These are phyloP conservation scores for Boechera stricta DNA, from an alignment of 345 rosid genomes.

Conservation along the genomic window DNA sequence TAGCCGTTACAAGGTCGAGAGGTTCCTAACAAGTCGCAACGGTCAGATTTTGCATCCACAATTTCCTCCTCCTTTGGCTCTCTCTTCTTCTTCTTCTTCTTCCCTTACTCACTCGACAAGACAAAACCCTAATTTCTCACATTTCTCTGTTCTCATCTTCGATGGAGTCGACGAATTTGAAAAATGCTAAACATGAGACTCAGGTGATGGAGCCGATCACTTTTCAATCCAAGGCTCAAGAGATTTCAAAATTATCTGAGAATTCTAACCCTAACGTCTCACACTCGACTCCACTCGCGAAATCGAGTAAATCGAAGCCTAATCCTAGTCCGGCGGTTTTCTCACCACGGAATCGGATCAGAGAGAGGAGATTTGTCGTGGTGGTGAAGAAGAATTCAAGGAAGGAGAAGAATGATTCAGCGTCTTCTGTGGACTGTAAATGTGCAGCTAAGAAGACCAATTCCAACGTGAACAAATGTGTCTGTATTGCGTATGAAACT, in stretches of 20 bases:
- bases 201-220: constrained; percentile 53
- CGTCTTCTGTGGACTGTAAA: constrained; percentile 57
- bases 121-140: background rate
- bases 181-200: constrained; percentile 48
- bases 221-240: constrained; percentile 48
- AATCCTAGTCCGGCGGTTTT: constrained; percentile 30
- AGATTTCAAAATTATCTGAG: constrained; percentile 50
- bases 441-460: constrained; percentile 61
- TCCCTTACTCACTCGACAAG: background rate
- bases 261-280: constrained; percentile 77
- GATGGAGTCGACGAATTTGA: constrained; percentile 56
- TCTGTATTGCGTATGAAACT: constrained; percentile 75
- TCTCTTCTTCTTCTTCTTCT: background rate
- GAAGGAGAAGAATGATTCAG: constrained; percentile 48
- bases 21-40: constrained; percentile 37
- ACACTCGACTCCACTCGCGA: constrained; percentile 47
- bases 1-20: constrained; percentile 26
- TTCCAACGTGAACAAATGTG: constrained; percentile 62
- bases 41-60: constrained; percentile 20
- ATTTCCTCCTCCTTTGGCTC: constrained; percentile 13
- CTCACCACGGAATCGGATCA: constrained; percentile 67
- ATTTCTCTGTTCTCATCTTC: background rate
- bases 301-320: constrained; percentile 49
- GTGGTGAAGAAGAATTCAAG: constrained; percentile 69
- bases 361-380: constrained; percentile 69